These are phyloP conservation scores for Boletales sp. DNA, from an alignment of 768 basidiomycete species.

Conservation along the genomic window DNA sequence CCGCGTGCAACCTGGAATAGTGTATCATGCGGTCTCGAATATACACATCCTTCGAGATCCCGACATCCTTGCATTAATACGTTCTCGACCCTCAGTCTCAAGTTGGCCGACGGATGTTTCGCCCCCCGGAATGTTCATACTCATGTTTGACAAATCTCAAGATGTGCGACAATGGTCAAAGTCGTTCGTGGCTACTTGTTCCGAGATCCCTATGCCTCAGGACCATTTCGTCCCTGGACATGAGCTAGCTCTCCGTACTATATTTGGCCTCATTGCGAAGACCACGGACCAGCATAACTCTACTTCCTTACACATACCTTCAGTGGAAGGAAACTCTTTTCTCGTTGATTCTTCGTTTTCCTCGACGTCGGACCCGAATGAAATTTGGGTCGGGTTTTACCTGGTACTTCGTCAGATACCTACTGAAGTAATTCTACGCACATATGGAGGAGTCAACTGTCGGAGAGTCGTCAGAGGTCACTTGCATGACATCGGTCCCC, in stretches of 20 bases:
- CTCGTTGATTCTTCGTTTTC: conserved; percentile 9
- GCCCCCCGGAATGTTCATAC: conserved; percentile 57
- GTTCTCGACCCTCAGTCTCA: conserved; percentile 24
- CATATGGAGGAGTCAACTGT: conserved; percentile 38
- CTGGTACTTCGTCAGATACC: conserved; percentile 55
- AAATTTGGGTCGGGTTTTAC: conserved; percentile 52
- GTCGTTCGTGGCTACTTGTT: conserved; percentile 39
- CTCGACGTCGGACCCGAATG: conserved; percentile 37
- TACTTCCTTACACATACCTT: not conserved
- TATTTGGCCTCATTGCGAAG: conserved; percentile 28
- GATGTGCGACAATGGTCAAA: conserved; percentile 61
- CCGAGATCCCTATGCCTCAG: conserved; percentile 42
- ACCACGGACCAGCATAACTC: not conserved
- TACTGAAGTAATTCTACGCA: conserved; percentile 34
- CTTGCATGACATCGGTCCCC: conserved; percentile 53
- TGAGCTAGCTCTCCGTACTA: conserved; percentile 38
- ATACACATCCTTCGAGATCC: conserved; percentile 52
- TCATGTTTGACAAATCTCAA: conserved; percentile 49
- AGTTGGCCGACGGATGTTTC: conserved; percentile 58
- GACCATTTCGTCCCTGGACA: conserved; percentile 50
- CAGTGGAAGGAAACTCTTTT: conserved; percentile 4
- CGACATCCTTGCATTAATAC: conserved; percentile 36
- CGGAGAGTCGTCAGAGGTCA: conserved; percentile 58
- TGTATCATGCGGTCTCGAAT: conserved; percentile 65
- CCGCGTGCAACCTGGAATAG: conserved; percentile 44